These are phyloP conservation scores for Litchi chinensis DNA, from an alignment of 345 rosid species.

Conservation along the genomic window DNA sequence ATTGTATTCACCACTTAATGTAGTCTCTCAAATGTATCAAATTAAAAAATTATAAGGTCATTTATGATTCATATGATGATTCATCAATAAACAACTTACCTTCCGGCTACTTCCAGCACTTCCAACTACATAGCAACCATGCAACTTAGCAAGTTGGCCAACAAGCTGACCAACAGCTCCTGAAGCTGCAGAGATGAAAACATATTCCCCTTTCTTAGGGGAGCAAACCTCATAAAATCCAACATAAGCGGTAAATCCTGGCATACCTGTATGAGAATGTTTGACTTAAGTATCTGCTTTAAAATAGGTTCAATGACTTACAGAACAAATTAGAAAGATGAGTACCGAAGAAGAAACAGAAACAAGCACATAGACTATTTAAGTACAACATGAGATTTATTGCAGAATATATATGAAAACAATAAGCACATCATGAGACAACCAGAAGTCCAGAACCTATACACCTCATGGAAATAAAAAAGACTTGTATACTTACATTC, in stretches of 20 bases:
- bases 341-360: neutral
- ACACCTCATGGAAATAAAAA: neutral
- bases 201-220: slow-evolving; percentile 58
- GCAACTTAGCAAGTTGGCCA: slow-evolving; percentile 74
- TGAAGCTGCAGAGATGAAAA: slow-evolving; percentile 74
- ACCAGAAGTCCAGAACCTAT: neutral
- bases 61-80: neutral
- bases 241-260: slow-evolving; percentile 74
- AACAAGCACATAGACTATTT: neutral
- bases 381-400: neutral
- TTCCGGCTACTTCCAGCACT: slow-evolving; percentile 63
- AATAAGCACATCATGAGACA: neutral
- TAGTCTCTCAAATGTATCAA: neutral
- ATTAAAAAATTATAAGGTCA: neutral
- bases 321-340: neutral
- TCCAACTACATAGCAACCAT: slow-evolving; percentile 77
- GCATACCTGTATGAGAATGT: slow-evolving; percentile 55
- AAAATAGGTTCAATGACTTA: neutral
- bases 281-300: neutral
- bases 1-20: neutral
- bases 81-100: slow-evolving; percentile 25
- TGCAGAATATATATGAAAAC: neutral
- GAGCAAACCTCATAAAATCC: slow-evolving; percentile 67
- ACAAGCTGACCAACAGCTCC: slow-evolving; percentile 85
- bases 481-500: neutral